These are phyloP conservation scores for Ramalina peruviana DNA, from an alignment of 495 filamentous ascomycete species.

Conservation along the genomic window DNA sequence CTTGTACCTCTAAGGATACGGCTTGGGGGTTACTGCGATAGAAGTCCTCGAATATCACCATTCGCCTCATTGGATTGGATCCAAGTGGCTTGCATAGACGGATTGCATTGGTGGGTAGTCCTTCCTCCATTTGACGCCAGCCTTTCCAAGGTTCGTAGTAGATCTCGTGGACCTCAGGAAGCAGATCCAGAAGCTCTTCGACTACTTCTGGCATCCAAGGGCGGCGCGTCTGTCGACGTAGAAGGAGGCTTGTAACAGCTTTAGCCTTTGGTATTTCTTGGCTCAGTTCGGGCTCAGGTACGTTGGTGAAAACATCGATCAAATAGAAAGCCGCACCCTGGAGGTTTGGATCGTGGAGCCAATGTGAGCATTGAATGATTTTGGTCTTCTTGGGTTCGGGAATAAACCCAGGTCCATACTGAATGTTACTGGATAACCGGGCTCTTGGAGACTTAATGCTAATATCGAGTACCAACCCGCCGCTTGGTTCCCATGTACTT, in stretches of 20 bases:
- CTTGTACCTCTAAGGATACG: constrained; percentile 11
- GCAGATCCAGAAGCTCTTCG: constrained; percentile 12
- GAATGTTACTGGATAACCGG: constrained; percentile 19
- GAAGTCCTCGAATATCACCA: constrained; percentile 9
- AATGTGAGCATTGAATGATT: constrained; percentile 9
- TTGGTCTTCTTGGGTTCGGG: constrained; percentile 7
- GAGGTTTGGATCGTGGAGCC: constrained; percentile 8
- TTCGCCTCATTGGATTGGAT: constrained; percentile 13
- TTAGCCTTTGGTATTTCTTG: constrained; percentile 11
- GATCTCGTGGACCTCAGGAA: constrained; percentile 14
- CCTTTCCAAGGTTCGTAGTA: constrained; percentile 14
- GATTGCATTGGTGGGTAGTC: constrained; percentile 9
- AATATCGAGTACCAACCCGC: constrained; percentile 26
- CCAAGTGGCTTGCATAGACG: constrained; percentile 14
- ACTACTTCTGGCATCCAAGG: constrained; percentile 5
- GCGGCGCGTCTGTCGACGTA: constrained; percentile 16
- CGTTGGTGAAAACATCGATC: constrained; percentile 4
- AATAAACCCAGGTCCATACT: constrained; percentile 6
- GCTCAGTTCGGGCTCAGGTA: constrained; percentile 5
- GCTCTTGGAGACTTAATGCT: constrained; percentile 27
- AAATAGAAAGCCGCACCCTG: constrained; percentile 6
- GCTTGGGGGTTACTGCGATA: constrained; percentile 3
- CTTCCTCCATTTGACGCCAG: constrained; percentile 10
- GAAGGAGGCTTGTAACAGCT: constrained; percentile 13
- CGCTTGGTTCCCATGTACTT: constrained; percentile 23